Evolutionary conservation across 768 basidiomycete species (phyloP).

Genomic region (Podaxis sp.): DNA sequence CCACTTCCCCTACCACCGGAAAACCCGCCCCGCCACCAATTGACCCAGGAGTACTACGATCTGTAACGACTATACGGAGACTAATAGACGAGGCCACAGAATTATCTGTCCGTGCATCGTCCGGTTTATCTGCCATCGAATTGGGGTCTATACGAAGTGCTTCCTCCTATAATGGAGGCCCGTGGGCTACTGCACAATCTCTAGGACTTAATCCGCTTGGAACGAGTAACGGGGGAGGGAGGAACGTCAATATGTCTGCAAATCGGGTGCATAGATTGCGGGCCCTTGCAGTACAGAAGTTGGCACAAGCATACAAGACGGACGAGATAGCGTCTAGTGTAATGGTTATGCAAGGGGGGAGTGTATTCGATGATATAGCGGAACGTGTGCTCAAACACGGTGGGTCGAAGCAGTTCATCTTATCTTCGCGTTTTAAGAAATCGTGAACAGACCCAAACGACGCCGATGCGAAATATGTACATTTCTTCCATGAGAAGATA

Average conservation of each 20-base stretch:
- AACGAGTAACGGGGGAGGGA: slow-evolving; percentile 50
- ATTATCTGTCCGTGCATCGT: slow-evolving; percentile 83
- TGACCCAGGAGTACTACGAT: slow-evolving; percentile 85
- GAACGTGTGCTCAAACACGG: slow-evolving; percentile 75
- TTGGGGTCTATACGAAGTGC: slow-evolving; percentile 62
- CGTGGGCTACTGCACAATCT: slow-evolving; percentile 65
- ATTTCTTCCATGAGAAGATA: slow-evolving; percentile 95
- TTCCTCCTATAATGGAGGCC: slow-evolving; percentile 39
- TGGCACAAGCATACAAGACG: slow-evolving; percentile 81
- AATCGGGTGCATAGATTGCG: slow-evolving; percentile 80
- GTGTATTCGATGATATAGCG: slow-evolving; percentile 90
- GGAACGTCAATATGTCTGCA: slow-evolving; percentile 82
- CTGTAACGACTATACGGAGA: slow-evolving; percentile 69
- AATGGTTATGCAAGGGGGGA: slow-evolving; percentile 94
- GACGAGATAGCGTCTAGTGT: slow-evolving; percentile 93
- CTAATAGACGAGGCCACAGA: slow-evolving; percentile 91
- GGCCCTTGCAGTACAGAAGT: slow-evolving; percentile 81
- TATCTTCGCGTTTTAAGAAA: slow-evolving; percentile 1
- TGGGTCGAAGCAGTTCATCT: slow-evolving; percentile 21
- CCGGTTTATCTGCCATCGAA: slow-evolving; percentile 76
- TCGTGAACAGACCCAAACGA: slow-evolving; percentile 64
- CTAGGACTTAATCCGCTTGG: slow-evolving; percentile 63
- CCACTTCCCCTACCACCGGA: slow-evolving; percentile 54
- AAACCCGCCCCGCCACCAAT: slow-evolving; percentile 83
- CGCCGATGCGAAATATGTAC: slow-evolving; percentile 81